Evolutionary conservation across 495 filamentous ascomycete genomes (phyloP).

Genomic region (Oidiodendron maius): DNA sequence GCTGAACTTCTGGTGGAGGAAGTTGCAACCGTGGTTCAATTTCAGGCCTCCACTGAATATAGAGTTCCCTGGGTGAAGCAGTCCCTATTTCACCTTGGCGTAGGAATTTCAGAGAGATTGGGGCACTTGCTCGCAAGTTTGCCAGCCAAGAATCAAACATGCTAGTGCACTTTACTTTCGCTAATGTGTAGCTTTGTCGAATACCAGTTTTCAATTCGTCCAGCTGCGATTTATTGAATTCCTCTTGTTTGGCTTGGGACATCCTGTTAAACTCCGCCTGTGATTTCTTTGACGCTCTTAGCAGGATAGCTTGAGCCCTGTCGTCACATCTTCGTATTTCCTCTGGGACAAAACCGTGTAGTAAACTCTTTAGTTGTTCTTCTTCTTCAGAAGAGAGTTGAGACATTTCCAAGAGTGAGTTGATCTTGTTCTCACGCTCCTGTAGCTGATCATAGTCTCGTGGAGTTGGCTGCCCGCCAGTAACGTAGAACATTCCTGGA

Average conservation of each 20-base stretch:
- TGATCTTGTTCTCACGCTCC: background rate
- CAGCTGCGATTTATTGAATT: background rate
- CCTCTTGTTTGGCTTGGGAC: background rate
- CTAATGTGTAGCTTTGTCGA: background rate
- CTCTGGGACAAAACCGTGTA: background rate
- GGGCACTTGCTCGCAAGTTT: background rate
- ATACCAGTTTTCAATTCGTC: background rate
- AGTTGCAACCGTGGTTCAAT: background rate
- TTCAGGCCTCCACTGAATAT: background rate
- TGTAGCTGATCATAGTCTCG: background rate
- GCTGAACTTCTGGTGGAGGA: background rate
- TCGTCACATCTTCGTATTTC: background rate
- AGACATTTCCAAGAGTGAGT: background rate
- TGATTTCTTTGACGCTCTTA: background rate
- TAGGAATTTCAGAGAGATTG: background rate
- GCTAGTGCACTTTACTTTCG: background rate
- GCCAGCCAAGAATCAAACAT: background rate
- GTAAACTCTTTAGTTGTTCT: background rate
- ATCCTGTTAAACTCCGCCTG: background rate
- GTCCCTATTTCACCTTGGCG: background rate
- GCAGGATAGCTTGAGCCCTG: background rate
- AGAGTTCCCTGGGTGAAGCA: background rate
- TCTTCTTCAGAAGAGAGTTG: background rate
- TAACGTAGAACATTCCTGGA: background rate
- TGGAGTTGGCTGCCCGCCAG: background rate